Base-by-base conservation (phyloP, 2,329 filamentous ascomycete genomes). In the Clonostachys rosea region DNA sequence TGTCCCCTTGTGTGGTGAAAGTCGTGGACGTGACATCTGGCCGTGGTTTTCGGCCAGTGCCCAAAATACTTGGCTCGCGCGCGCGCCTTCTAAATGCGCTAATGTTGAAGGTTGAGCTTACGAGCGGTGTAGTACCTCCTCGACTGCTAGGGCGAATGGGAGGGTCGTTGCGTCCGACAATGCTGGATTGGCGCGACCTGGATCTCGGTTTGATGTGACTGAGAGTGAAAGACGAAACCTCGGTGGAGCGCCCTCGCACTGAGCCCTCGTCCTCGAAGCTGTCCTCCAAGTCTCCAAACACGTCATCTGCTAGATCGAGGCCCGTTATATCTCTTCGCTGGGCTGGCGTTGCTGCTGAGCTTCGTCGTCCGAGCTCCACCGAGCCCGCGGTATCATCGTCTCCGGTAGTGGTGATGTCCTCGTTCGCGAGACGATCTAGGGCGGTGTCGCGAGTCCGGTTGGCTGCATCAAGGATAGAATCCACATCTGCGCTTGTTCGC, bases 1-100 rank as follows among this genome's bases (percentile, higher is more conserved):
- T 54, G 44, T 30, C 24, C 58, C 49, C 63, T 61, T 33, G 42
- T 13, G 43, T 42, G 16, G 37, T 43, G 24, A 30, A 30, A 18
- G 45, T 39, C n/a, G 45, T 30, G 16, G 40, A 37, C 34, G 42
- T 45, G 34, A 33, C 16, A 40, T 46, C 47, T 5, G 39, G 40
- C 11, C 60, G 59, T 17, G 65, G 59, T 48, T 66, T 78, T 50
- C 75, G 72, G 4, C 69, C 68, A 1, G 76, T 75, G 6, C 78
- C 75, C 40, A 85, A 60, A 47, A 85, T 84, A 59, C 81, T 85
- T 3, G 79, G 80, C 58, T 85, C 79, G 42, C 81, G 69, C 16
- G 70, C 69, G 41, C 81, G 73, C 37, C 80, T 68, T 58, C 71
- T 76, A 60, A 85, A 85, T 6, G 71, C 64, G 13, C 78, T 79